Conservation (phyloP, 2,329 filamentous ascomycete genomes). For the Paracoccidioides brasiliensis region DNA sequence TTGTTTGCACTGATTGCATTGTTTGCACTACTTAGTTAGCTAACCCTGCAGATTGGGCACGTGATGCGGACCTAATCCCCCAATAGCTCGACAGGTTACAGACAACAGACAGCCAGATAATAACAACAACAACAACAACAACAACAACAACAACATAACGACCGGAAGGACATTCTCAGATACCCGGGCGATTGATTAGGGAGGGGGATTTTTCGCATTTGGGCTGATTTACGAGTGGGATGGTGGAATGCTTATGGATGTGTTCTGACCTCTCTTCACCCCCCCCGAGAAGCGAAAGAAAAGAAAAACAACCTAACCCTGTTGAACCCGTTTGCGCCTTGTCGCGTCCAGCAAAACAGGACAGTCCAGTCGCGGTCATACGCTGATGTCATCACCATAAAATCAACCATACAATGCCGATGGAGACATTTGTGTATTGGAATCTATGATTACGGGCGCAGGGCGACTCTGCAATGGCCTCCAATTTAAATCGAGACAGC, state of each 20-base stretch:
- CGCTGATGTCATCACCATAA: background rate
- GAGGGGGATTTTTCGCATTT: background rate
- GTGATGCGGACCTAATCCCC: background rate
- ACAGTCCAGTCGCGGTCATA: background rate
- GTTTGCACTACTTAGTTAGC: background rate
- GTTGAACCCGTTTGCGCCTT: too few relatives aligned
- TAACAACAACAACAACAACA: background rate
- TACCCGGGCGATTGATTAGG: background rate
- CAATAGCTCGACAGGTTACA: background rate
- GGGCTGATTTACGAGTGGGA: background rate
- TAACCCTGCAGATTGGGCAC: background rate
- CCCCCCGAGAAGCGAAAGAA: too few relatives aligned
- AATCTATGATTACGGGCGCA: background rate
- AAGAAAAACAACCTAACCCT: too few relatives aligned
- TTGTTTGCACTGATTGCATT: conserved; percentile 20
- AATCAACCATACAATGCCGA: background rate
- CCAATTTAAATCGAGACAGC: conserved; percentile 24
- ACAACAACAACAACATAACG: background rate
- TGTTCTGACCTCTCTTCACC: background rate
- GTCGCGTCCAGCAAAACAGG: background rate
- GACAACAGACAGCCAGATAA: background rate
- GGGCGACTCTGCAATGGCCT: conserved; percentile 18
- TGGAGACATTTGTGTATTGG: background rate
- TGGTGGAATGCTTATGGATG: background rate
- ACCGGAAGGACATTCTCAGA: background rate